phyloP scores from a whole-genome alignment of 179 eudicot genomes.

The Actinidia arguta region DNA sequence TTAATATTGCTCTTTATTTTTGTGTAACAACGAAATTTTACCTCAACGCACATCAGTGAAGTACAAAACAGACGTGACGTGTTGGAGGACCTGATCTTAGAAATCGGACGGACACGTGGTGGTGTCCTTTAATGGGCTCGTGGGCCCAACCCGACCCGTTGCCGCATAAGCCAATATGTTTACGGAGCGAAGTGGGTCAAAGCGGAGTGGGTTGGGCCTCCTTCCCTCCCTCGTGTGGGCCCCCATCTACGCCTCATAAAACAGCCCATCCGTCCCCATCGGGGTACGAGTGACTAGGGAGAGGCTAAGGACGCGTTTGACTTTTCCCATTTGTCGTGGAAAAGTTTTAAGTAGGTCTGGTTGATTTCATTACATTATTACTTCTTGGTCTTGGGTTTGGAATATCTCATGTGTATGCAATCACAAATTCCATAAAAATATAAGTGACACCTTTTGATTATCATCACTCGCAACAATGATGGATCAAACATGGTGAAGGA shows the following conservation, averaged over 20 bases:
- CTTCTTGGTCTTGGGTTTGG: neutral
- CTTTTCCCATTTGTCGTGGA: neutral
- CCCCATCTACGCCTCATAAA: neutral
- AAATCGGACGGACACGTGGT: constrained; percentile 8
- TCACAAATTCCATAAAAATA: neutral
- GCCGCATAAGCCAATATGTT: neutral
- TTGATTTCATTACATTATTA: neutral
- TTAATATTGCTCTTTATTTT: too few species aligned
- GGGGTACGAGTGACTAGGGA: neutral
- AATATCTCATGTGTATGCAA: neutral
- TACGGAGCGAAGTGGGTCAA: constrained; percentile 10
- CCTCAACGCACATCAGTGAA: neutral
- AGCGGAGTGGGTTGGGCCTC: constrained; percentile 14
- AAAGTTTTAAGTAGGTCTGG: neutral
- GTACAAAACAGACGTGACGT: constrained; percentile 2
- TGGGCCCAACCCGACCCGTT: constrained; percentile 1
- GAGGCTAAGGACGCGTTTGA: constrained; percentile 9
- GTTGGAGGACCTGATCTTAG: neutral
- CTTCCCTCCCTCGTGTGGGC: neutral
- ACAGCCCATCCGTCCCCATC: neutral
- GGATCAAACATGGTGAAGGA: too few species aligned
- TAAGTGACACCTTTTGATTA: too few species aligned
- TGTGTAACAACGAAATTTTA: too few species aligned
- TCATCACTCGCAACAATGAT: too few species aligned
- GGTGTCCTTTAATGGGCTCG: neutral